Base-by-base conservation (phyloP, 805 yeast species). In the Starmerella vitae region DNA sequence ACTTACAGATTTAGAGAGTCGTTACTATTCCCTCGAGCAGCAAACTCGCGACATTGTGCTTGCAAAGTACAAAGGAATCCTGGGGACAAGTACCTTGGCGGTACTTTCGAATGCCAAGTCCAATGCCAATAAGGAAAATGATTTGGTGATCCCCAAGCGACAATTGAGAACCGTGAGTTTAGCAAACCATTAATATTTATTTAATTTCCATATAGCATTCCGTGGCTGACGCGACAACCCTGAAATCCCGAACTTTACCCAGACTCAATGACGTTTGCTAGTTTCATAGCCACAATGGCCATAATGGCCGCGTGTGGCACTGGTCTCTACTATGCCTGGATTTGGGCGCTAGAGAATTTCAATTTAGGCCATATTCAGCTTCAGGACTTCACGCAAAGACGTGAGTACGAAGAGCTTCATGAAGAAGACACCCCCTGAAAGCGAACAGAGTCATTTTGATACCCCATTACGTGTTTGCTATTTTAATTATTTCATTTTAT, bases 131-230 rank as follows among this genome's bases (percentile, higher is more conserved):
- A 46, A 49, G 38, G 51, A 51, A 34, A 44, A 46, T 36, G 34
- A 32, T 10, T 36, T 48, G 10, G 32, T 44, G 25, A 39, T 51
- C 14, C 52, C 52, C 24, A 51, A 51, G 37, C 50, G 54, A 12
- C 53, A 51, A 34, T 39, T 49, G 32, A 39, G 54, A 13, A 51
- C 53, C 13, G 49, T 49, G 18, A 51, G 54, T 37, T 22, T 44
- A 22, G 47, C 47, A 4, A 33, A 44, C 31, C 34, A 34, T 10
- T 41, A 41, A 31, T 31, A 20, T 20, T 9, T 20, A 32, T 33
- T 38, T 38, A 33, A 38, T 19, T 19, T 8, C 21, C 14, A 27
- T 27, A 27, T 6, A 7, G 7, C 26, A 22, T 22, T n/a, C n/a
- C n/a, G n/a, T n/a, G n/a, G n/a, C n/a, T n/a, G n/a, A n/a, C n/a